Evolutionary conservation across 1,284 basidiomycete genomes (phyloP).

Genomic region (Trametes pubescens): DNA sequence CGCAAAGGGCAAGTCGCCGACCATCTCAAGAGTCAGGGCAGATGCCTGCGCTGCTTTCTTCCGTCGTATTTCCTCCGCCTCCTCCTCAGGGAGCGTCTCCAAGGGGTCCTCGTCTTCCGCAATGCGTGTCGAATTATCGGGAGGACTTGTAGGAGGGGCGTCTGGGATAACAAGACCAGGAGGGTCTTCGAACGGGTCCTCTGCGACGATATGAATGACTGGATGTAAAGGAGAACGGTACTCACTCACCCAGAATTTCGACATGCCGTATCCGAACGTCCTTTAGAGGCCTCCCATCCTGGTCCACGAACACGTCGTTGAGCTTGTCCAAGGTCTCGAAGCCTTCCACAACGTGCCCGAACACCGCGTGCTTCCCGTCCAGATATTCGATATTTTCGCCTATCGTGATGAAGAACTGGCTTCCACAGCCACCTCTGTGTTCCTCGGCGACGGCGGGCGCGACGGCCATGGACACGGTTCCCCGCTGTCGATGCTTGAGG

Average conservation of each 20-base stretch:
- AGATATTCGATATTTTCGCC: slow-evolving; percentile 93
- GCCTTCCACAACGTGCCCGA: slow-evolving; percentile 96
- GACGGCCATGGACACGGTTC: slow-evolving; percentile 96
- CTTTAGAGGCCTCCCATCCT: slow-evolving; percentile 89
- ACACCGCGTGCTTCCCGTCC: slow-evolving; percentile 95
- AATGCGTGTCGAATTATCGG: slow-evolving; percentile 88
- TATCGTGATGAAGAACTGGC: slow-evolving; percentile 97
- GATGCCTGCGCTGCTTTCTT: slow-evolving; percentile 90
- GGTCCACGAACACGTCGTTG: slow-evolving; percentile 91
- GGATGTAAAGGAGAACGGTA: slow-evolving; percentile 8
- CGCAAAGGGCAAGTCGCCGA: slow-evolving; percentile 97
- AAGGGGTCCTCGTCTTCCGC: slow-evolving; percentile 91
- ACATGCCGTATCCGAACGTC: slow-evolving; percentile 95
- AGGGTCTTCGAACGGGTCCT: slow-evolving; percentile 96
- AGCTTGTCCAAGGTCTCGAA: slow-evolving; percentile 92
- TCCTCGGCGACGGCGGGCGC: slow-evolving; percentile 75
- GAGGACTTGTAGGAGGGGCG: slow-evolving; percentile 79
- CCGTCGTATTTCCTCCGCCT: slow-evolving; percentile 81
- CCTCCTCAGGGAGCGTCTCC: slow-evolving; percentile 80
- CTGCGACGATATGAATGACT: slow-evolving; percentile 49
- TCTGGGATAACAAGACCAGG: slow-evolving; percentile 76
- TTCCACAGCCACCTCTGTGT: slow-evolving; percentile 84
- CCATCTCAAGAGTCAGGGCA: slow-evolving; percentile 98
- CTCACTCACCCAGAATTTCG: slow-evolving; percentile 82
- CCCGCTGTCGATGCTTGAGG: slow-evolving; percentile 87